Evolutionary conservation across 306 rosid genomes (phyloP), one percentile per base, ranked within the genome.

Genomic region (Rosa rugosa): DNA sequence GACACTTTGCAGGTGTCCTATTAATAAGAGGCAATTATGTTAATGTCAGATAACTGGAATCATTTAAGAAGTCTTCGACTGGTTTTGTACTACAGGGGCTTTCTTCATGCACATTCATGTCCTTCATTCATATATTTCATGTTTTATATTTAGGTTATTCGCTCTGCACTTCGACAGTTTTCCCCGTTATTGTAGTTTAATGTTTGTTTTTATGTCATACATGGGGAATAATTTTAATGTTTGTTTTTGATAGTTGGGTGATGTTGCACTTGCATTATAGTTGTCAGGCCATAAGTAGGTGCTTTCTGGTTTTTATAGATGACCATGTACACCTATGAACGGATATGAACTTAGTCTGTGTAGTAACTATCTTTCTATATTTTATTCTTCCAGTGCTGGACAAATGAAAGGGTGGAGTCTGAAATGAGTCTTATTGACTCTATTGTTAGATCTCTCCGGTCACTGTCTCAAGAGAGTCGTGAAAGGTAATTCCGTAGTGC

Each of bases 381-480:
- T 12, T 25, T 65, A 14, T 23, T 72, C 49, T 71, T 27, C 69
- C 87, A 94, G 99, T 22, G 88, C 80, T 94, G 97, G 99, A 89
- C 84, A 79, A 94, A 91, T 85, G 97, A 91, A 73, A 77, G 12
- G 77, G 89, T 75, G 69, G 99, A 94, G 85, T 69, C 34, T 66
- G 89, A 90, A 75, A 94, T 92, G 97, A 90, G 89, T 73, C 86
- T 92, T 81, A 47, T 89, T 13, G 97, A 91, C 80, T 85, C 92
- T 63, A 77, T 87, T 11, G 93, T 91, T 40, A 94, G 84, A 86
- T 89, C 95, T 81, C 88, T 92, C 42, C 86, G 99, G 83, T 91
- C 97, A 67, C 88, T 94, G 70, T 93, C 97, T 72, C 93, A 95
- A 82, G 99, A 94, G 89, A 92, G 86, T 72, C 95, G 95, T 51